Percentiles rank a stretch among this genome's conserved stretches.
Evolutionary conservation across 129 eudicot genomes (phyloP).

Genomic region (Arctium lappa): DNA sequence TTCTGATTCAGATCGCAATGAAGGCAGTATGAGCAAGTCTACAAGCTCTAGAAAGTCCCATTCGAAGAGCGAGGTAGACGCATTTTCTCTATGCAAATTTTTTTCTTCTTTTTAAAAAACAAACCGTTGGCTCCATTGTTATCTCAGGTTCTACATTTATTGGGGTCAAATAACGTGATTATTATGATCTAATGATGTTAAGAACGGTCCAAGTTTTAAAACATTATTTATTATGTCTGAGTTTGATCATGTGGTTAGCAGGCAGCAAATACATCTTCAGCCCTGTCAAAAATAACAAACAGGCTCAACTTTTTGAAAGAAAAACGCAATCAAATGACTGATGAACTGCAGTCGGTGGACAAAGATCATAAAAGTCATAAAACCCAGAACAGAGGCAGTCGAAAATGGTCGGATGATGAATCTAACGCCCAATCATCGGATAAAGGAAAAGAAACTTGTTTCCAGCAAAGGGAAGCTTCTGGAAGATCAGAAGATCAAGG

Average conservation of each 20-base stretch:
- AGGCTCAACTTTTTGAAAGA: constrained; percentile 90
- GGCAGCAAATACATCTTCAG: constrained; percentile 57
- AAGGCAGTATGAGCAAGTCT: constrained; percentile 34
- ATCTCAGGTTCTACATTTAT: no score
- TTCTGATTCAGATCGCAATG: constrained; percentile 30
- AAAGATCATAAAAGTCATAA: constrained; percentile 45
- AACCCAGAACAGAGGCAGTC: constrained; percentile 22
- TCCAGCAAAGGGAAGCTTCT: constrained; percentile 7
- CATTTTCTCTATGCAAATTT: neutral
- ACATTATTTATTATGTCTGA: no score
- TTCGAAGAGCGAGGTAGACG: constrained; percentile 57
- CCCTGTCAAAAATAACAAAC: constrained; percentile 77
- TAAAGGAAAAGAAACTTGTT: constrained; percentile 28
- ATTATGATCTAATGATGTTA: neutral
- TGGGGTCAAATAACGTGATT: no score
- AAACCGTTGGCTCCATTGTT: no score
- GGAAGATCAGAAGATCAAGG: constrained; percentile 25
- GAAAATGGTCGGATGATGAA: constrained; percentile 34
- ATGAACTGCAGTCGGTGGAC: constrained; percentile 59
- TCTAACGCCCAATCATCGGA: constrained; percentile 44
- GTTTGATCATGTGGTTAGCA: constrained; percentile 24
- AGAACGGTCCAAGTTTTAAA: no score
- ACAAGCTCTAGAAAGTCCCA: constrained; percentile 47
- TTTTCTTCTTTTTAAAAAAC: neutral
- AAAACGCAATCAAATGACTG: constrained; percentile 59